These are phyloP conservation scores for Fusarium clavum DNA, from an alignment of 2,329 filamentous ascomycete genomes.

Conservation along the genomic window DNA sequence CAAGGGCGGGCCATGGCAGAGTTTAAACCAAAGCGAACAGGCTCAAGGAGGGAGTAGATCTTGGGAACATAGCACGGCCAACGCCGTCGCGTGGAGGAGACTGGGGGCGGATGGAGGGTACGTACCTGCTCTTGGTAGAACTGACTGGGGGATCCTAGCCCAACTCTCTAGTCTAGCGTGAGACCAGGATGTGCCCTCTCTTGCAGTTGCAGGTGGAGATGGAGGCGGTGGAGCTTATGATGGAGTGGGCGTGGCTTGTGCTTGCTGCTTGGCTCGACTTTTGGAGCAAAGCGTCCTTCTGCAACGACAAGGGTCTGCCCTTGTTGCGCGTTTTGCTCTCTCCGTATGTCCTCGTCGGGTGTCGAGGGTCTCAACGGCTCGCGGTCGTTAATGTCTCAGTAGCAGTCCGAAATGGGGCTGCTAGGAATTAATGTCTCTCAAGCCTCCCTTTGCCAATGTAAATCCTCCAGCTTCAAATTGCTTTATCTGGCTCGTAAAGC, in stretches of 20 bases:
- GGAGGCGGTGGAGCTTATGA: constrained; percentile 36
- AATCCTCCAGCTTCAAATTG: not conserved
- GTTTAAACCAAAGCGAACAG: constrained; percentile 42
- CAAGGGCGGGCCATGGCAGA: constrained; percentile 39
- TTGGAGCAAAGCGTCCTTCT: constrained; percentile 25
- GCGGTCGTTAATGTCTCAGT: constrained; percentile 29
- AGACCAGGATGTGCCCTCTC: constrained; percentile 30
- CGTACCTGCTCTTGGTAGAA: constrained; percentile 29
- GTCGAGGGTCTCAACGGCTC: constrained; percentile 15
- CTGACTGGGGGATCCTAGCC: constrained; percentile 32
- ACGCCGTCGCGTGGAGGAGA: constrained; percentile 38
- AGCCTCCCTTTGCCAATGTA: constrained; percentile 10
- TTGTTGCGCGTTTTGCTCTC: constrained; percentile 8
- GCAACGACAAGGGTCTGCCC: constrained; percentile 18
- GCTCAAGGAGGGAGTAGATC: constrained; percentile 32
- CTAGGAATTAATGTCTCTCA: constrained; percentile 4
- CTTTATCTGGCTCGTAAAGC: constrained; percentile 7
- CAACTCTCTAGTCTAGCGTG: constrained; percentile 29
- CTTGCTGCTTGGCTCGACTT: constrained; percentile 8
- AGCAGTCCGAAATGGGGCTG: constrained; percentile 9
- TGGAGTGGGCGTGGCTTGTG: constrained; percentile 36
- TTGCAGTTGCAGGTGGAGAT: constrained; percentile 24
- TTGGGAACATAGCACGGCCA: constrained; percentile 28
- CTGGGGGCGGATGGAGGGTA: constrained; percentile 26
- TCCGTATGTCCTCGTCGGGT: constrained; percentile 4